Conservation (phyloP, 2,329 filamentous ascomycete genomes). For the Fulvia fulva region DNA sequence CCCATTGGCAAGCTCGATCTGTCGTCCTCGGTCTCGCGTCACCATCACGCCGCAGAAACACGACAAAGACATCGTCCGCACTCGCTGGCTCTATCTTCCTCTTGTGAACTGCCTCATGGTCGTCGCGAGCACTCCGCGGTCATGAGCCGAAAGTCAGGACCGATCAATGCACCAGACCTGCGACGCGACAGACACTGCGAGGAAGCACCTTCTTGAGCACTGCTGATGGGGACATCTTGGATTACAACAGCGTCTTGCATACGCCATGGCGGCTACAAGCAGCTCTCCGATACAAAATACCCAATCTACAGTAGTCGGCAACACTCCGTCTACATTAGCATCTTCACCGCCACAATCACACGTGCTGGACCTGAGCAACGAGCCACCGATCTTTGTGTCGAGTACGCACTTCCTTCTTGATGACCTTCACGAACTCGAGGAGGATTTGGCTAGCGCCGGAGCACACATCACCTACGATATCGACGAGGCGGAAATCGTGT, state of each 20-base stretch:
- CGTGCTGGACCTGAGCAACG: constrained; percentile 40
- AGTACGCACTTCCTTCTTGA: constrained; percentile 63
- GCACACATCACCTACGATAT: constrained; percentile 67
- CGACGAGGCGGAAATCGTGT: constrained; percentile 65
- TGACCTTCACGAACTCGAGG: constrained; percentile 61
- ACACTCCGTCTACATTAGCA: not conserved
- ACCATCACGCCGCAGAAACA: not conserved
- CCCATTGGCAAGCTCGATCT: too few species aligned
- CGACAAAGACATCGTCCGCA: not conserved
- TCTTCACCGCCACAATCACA: not conserved
- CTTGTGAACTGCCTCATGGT: not conserved
- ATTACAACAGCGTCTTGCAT: not conserved
- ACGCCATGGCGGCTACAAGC: not conserved
- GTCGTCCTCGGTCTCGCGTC: too few species aligned
- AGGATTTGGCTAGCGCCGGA: constrained; percentile 52
- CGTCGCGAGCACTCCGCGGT: not conserved
- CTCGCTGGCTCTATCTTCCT: not conserved
- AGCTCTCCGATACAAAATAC: not conserved
- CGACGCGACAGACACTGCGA: constrained; percentile 3
- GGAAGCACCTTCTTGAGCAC: not conserved
- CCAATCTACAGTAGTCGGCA: not conserved
- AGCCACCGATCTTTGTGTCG: constrained; percentile 70
- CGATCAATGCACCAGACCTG: not conserved
- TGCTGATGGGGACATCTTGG: not conserved
- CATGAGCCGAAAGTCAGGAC: not conserved